Base-by-base conservation (phyloP, 495 filamentous ascomycete genomes). In the Bathelium albidoporum region DNA sequence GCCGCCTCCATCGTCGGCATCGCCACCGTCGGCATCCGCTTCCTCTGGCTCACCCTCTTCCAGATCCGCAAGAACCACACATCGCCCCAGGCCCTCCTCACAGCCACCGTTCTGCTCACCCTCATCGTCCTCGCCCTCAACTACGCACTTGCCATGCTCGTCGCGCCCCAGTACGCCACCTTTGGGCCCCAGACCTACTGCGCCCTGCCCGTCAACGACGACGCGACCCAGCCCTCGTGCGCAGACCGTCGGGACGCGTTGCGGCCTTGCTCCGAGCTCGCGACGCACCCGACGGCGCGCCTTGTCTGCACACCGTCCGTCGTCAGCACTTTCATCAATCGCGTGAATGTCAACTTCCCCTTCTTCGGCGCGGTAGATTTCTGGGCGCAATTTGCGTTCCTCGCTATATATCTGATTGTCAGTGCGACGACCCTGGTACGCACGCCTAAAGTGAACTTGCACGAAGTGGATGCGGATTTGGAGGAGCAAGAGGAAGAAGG, bases 401-500 rank as follows among this genome's bases (percentile, higher is more conserved):
- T 97, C 53, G 90, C 84, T 81, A 79, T 96, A 16, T 96, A 94
- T 75, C 70, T 95, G 9, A 75, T 95, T 60, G 83, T 94, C 32
- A 85, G 92, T 65, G 44, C 89, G 36, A 86, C 85, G 1, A 83
- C 87, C 1, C 75, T 97, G 0, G 83, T 98, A 77, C 84, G 89
- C 31, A 87, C 90, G 10, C 91, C 93, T 1, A 85, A 81, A 69
- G 71, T 95, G 34, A 80, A 95, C 66, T 79, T 89, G 59, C 82
- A 79, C 53, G 83, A 90, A 72, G 68, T 91, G 10, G 90, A 96
- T 65, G 89, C 91, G 64, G 93, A 97, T 75, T 85, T 89, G 22
- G 89, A 96, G 77, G 89, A 85, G n/a, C 92, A 90, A 14, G 94
- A 97, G 69, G 94, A 98, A 73, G 94, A 98, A 75, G 89, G 90